Percentiles rank a stretch among this genome's conserved stretches.
These are phyloP conservation scores for Saccharum officinarum DNA, from an alignment of 176 grass and related monocot genomes.

Conservation along the genomic window DNA sequence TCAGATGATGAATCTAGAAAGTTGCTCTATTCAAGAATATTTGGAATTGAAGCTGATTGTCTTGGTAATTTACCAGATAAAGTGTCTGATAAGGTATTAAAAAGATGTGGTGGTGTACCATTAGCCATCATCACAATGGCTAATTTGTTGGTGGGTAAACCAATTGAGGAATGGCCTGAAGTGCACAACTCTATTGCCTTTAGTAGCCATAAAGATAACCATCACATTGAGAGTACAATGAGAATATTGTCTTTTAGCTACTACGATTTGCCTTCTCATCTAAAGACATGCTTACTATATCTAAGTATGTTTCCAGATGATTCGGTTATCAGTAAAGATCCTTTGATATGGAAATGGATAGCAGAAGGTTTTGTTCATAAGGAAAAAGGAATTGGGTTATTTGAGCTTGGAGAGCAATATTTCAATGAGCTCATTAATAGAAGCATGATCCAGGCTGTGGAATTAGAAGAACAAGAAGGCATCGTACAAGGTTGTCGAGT, in stretches of 20 bases:
- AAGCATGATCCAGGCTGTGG: constrained; percentile 18
- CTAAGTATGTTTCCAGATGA: constrained; percentile 28
- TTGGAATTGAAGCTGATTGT: background rate
- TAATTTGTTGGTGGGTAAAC: background rate
- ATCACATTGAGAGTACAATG: constrained; percentile 5
- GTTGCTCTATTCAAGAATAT: background rate
- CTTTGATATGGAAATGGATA: constrained; percentile 31
- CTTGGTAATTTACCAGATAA: background rate
- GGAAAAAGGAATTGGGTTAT: background rate
- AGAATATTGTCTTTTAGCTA: constrained; percentile 14
- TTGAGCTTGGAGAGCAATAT: background rate
- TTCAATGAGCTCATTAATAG: constrained; percentile 18
- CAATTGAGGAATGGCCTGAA: background rate
- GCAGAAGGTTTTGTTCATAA: constrained; percentile 18
- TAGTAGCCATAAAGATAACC: background rate
- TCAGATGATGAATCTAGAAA: background rate
- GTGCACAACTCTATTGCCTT: background rate
- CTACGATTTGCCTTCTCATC: constrained; percentile 7
- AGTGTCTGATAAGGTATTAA: background rate
- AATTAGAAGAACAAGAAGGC: background rate
- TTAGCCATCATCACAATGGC: constrained; percentile 13
- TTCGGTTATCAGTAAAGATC: background rate
- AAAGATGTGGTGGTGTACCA: constrained; percentile 7
- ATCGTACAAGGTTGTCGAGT: background rate
- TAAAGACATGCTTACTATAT: background rate